Evolutionary conservation across 345 rosid species (phyloP), one percentile per base, ranked within the genome.

Genomic region (Camelina hispida): DNA sequence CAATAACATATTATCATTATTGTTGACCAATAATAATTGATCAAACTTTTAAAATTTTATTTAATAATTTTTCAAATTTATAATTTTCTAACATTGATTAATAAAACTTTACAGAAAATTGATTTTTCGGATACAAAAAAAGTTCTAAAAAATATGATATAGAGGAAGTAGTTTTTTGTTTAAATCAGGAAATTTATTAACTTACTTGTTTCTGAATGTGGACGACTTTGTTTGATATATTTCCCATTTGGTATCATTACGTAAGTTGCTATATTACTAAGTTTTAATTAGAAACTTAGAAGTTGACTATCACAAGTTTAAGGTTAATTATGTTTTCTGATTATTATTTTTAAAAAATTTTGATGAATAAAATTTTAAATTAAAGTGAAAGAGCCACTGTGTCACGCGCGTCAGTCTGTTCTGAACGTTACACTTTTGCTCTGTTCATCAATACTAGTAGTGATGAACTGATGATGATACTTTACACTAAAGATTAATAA

Each of bases 361-460:
- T 42, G 5, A 20, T 30, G 25, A 15, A n/a, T 20, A 20, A 4
- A 43, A 16, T 61, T 72, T 72, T n/a, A 62, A 75, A 61, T 11
- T 50, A 32, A 51, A 67, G 68, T 42, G 17, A 60, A 28, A 44
- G 54, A 62, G 69, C 53, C 53, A 20, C 11, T 16, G 43, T 15
- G 55, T 48, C 68, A 58, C 61, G 62, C 73, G 78, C 17, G 44
- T 38, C 43, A 30, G 22, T 28, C 44, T 40, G 61, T 51, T 54
- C 65, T 15, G 37, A 53, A 22, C 17, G 28, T 74, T 46, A 66
- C 23, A 35, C 66, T 51, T 52, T 73, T 73, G 37, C 42, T 54
- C 20, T 57, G 44, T 54, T 12, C 16, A 30, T 42, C 10, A 42
- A 14, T 38, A 32, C 5, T 4, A 23, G 43, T 34, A 34, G 9